These are phyloP conservation scores for Nowakowskiella sp. DNA, from an alignment of 192 early-diverging fungal genomes.

Conservation along the genomic window DNA sequence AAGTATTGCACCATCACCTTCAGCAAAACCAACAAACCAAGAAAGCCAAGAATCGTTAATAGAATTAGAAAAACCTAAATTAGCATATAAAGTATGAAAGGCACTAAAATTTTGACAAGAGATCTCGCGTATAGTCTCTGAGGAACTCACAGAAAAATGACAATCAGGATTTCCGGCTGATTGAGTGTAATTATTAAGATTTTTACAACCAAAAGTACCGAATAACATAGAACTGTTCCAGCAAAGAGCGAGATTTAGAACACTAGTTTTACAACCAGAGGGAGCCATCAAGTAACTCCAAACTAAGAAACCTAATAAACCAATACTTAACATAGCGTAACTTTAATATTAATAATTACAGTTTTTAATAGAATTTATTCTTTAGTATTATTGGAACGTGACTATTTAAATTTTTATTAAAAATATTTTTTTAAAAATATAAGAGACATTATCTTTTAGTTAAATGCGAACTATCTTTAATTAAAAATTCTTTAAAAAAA, in stretches of 20 bases:
- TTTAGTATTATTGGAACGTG: conserved; percentile 6
- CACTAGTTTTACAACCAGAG: neutral
- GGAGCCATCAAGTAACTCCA: conserved; percentile 11
- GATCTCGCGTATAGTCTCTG: neutral
- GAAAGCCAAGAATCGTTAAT: conserved; percentile 13
- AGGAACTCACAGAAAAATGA: neutral
- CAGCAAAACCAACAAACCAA: conserved; percentile 34
- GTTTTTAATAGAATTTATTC: neutral
- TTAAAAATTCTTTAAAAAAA: conserved; percentile 1
- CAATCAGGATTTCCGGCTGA: neutral
- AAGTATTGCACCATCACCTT: conserved; percentile 41
- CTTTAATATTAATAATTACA: neutral
- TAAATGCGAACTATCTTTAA: neutral
- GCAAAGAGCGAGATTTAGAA: neutral
- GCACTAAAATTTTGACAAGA: neutral
- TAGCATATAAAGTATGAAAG: neutral
- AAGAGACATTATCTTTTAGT: conserved; percentile 4
- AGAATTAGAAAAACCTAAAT: neutral
- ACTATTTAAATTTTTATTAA: conserved; percentile 12
- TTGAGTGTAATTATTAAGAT: conserved; percentile 1
- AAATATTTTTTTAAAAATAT: conserved; percentile 12
- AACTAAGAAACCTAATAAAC: conserved; percentile 23
- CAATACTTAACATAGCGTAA: conserved; percentile 27
- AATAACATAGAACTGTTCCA: conserved; percentile 1
- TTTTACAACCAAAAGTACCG: neutral